Base-by-base conservation (phyloP, 495 filamentous ascomycete genomes). In the Echria macrotheca region DNA sequence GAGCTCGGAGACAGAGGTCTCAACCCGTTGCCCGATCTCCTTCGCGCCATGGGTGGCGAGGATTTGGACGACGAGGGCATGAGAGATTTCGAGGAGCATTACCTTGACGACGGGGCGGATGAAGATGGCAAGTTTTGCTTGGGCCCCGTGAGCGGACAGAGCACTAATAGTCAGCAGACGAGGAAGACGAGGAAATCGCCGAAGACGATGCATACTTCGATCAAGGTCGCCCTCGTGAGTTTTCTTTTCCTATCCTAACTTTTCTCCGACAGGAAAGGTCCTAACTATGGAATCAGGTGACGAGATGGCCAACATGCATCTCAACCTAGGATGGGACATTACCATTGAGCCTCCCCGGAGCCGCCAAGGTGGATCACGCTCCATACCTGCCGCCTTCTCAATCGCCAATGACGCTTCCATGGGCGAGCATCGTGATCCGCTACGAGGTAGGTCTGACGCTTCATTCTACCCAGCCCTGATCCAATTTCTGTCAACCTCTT, bases 141-240 rank as follows among this genome's bases (percentile, higher is more conserved):
- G n/a, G n/a, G n/a, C n/a, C n/a, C n/a, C n/a, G n/a, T n/a, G n/a
- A n/a, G n/a, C n/a, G n/a, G n/a, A n/a, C n/a, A n/a, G n/a, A n/a
- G n/a, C n/a, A n/a, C n/a, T n/a, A n/a, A n/a, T n/a, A n/a, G n/a
- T n/a, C n/a, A 41, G 83, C 85, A 7, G 83, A 86, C 35, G 82
- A 83, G 2, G 84, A 86, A 14, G 86, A 87, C 42, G 85, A 88
- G 24, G 87, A 91, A 38, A 69, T 76, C 43, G 81, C 84, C 22
- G 79, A 82, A 3, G 81, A 85, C 17, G 82, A 83, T 44, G 70
- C 74, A 45, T 70, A 81, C 54, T 84, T 81, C 55, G 77, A 83
- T 49, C 79, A 84, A 26, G 82, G 83, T 40, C 83, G 83, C 63
- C 81, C 80, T 54, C 82, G 84, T 87, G 69, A 68, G 82, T 79